These are phyloP conservation scores for Eremochloa ophiuroides DNA, from an alignment of 176 grass and related monocot genomes.

Conservation along the genomic window DNA sequence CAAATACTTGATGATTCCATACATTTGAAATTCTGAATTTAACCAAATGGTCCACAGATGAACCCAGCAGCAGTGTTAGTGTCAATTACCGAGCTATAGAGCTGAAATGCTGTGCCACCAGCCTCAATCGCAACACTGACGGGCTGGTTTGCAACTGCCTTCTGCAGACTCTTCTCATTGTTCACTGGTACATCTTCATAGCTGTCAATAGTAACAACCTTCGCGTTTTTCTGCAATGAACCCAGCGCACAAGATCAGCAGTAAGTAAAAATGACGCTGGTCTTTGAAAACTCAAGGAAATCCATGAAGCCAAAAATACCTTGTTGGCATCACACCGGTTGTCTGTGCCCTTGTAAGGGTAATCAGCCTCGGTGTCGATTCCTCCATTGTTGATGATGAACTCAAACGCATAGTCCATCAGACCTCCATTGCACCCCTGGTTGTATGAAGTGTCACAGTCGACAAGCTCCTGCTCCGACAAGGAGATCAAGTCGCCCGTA, in stretches of 20 bases:
- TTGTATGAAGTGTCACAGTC: conserved; percentile 90
- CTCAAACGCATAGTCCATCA: conserved; percentile 86
- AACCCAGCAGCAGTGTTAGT: not conserved
- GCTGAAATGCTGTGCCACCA: conserved; percentile 65
- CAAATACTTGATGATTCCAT: not conserved
- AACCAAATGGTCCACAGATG: not conserved
- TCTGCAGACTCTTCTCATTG: conserved; percentile 59
- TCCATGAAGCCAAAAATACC: conserved; percentile 26
- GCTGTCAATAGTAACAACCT: conserved; percentile 66
- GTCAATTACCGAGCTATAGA: conserved; percentile 60
- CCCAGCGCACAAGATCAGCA: not conserved
- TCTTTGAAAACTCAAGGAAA: not conserved
- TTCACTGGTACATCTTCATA: conserved; percentile 74
- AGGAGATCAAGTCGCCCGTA: conserved; percentile 53
- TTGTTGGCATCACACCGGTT: conserved; percentile 49
- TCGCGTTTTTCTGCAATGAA: conserved; percentile 63
- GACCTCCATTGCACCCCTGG: conserved; percentile 80
- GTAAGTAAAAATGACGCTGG: not conserved
- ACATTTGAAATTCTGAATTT: not conserved
- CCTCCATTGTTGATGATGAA: conserved; percentile 87
- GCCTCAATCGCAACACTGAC: conserved; percentile 83
- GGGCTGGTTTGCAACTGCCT: conserved; percentile 73
- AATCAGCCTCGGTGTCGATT: conserved; percentile 59
- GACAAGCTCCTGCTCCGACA: conserved; percentile 87
- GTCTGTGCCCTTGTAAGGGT: conserved; percentile 60